Base-by-base conservation (phyloP, 495 filamentous ascomycete species). In the Massariosphaeria phaeospora region DNA sequence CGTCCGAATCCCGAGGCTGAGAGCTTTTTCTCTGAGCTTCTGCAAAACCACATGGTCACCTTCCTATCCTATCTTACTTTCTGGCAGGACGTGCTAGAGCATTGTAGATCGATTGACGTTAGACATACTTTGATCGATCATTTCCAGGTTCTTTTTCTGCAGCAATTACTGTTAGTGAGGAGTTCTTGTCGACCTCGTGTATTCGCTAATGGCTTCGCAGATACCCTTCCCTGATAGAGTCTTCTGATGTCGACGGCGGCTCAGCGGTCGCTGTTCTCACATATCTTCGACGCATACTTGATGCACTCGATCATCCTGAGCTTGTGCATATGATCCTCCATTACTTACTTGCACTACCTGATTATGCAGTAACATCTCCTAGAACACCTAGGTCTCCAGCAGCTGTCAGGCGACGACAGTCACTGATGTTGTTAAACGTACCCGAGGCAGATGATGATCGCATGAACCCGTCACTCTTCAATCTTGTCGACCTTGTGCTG, bases 21-120 rank as follows among this genome's bases (percentile, higher is more conserved):
- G 55, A 83, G 76, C 55, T 83, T 84, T 11, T 84, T 78, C 52
- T 83, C 84, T 46, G 63, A 76, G 13, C 78, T 85, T 13, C 85
- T 94, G 54, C 85, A 87, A 50, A 75, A 79, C 6, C 84, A 95
- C 59, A 79, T 98, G 70, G 84, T 89, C 41, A 94, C 93, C 0
- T 97, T 99, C 63, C 78, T 99, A 23, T 95, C 93, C 12, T 91
- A 96, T 64, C 75, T 99, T 12, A 72, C 90, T 13, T 98, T 99
- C 61, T 99, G 93, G 94, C 93, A 99, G 64, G 93, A 99, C 69
- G 88, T 95, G 13, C 77, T 99, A 41, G 89, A 96, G 64, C 89
- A 97, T 70, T 99, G 93, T 71, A 82, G 82, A 57, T 96, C 91
- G 0, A 75, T 79, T 1, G 94, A 97, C 65, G 86, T 99, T 41